Percentiles rank a stretch among this genome's conserved stretches.
phyloP scores from a whole-genome alignment of 495 filamentous ascomycete species.

The Cryomyces minteri region DNA sequence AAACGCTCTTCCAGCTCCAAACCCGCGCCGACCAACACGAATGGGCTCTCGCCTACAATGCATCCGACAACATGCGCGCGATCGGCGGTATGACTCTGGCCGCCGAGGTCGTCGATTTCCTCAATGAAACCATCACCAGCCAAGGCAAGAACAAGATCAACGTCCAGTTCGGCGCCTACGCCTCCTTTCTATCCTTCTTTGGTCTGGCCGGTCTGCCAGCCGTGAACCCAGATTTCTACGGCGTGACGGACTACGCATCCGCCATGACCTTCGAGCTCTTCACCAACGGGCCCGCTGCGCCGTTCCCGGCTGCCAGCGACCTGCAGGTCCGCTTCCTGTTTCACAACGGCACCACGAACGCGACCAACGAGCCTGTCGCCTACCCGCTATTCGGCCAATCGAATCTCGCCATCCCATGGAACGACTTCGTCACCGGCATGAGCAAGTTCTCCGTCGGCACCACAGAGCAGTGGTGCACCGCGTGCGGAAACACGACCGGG shows the following conservation, averaged over 20 bases:
- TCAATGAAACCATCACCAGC: slow-evolving; percentile 30
- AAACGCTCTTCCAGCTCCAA: slow-evolving; percentile 35
- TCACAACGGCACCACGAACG: slow-evolving; percentile 52
- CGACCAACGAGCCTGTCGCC: slow-evolving; percentile 24
- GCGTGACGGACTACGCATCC: slow-evolving; percentile 48
- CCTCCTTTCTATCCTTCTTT: slow-evolving; percentile 57
- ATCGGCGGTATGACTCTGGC: slow-evolving; percentile 49
- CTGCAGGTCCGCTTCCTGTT: slow-evolving; percentile 61
- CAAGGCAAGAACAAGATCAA: slow-evolving; percentile 30
- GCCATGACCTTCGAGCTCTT: slow-evolving; percentile 61
- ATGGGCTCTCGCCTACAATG: slow-evolving; percentile 44
- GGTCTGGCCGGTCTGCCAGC: slow-evolving; percentile 42
- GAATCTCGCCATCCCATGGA: slow-evolving; percentile 36
- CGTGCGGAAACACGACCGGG: slow-evolving; percentile 42
- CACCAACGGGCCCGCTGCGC: slow-evolving; percentile 30
- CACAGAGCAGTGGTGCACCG: slow-evolving; percentile 46
- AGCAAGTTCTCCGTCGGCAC: slow-evolving; percentile 38
- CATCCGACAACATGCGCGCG: slow-evolving; percentile 34
- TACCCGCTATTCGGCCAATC: slow-evolving; percentile 49
- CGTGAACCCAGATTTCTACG: slow-evolving; percentile 41
- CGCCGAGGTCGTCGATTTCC: slow-evolving; percentile 36
- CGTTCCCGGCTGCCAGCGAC: slow-evolving; percentile 28
- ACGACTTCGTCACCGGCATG: slow-evolving; percentile 41
- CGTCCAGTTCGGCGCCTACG: slow-evolving; percentile 52
- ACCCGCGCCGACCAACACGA: slow-evolving; percentile 49